Conservation (phyloP, 192 early-diverging fungal genomes). For the Gorgonomyces haynaldii region DNA sequence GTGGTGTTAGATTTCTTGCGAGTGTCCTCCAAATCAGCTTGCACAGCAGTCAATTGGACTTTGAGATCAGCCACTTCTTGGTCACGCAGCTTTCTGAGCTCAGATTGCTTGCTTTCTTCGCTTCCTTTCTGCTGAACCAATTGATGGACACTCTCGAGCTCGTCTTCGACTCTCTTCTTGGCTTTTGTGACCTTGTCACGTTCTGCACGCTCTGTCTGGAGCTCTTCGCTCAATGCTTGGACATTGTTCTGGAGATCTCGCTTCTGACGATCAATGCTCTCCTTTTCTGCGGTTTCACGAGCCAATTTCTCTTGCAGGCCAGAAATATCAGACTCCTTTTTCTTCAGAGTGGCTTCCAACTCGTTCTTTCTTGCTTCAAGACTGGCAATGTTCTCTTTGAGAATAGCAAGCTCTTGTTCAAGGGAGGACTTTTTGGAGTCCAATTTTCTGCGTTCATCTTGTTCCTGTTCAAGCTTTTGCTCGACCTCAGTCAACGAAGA, state of each 20-base stretch:
- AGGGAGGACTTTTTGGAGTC: slow-evolving; percentile 18
- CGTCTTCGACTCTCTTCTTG: slow-evolving; percentile 36
- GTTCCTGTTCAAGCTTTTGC: slow-evolving; percentile 30
- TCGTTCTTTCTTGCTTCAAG: slow-evolving; percentile 23
- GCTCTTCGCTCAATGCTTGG: slow-evolving; percentile 20
- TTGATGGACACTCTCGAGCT: slow-evolving; percentile 25
- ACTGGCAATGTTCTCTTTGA: slow-evolving; percentile 24
- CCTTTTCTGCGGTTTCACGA: slow-evolving; percentile 29
- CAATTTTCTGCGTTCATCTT: slow-evolving; percentile 22
- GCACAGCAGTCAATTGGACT: slow-evolving; percentile 22
- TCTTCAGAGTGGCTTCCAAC: slow-evolving; percentile 27
- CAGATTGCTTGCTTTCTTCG: slow-evolving; percentile 40
- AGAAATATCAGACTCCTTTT: slow-evolving; percentile 31
- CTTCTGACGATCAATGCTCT: slow-evolving; percentile 32
- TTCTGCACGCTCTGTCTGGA: slow-evolving; percentile 34
- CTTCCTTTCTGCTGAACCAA: slow-evolving; percentile 41
- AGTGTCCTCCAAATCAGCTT: slow-evolving; percentile 36
- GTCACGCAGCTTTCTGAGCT: slow-evolving; percentile 40
- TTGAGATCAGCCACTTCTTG: slow-evolving; percentile 37
- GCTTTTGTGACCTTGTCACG: slow-evolving; percentile 36
- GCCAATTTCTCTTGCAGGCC: slow-evolving; percentile 23
- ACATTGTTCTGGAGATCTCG: slow-evolving; percentile 35
- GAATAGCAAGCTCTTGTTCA: slow-evolving; percentile 25
- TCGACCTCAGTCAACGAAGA: slow-evolving; percentile 32
- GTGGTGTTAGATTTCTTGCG: slow-evolving; percentile 21